phyloP scores from a whole-genome alignment of 2,329 filamentous ascomycete species.

The Fonsecaea pedrosoi region DNA sequence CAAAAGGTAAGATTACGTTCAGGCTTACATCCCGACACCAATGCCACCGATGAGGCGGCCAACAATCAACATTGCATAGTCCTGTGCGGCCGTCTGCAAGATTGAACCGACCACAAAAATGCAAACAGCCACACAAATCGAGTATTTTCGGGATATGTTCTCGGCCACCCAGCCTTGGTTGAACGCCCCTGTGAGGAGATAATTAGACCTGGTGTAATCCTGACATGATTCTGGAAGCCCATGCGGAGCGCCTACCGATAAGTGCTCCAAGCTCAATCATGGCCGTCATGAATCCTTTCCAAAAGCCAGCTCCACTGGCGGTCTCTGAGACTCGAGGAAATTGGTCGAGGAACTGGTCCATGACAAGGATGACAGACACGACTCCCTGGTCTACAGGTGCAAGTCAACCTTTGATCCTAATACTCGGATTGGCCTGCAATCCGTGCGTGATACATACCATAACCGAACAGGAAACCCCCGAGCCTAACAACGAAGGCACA shows the following conservation, averaged over 20 bases:
- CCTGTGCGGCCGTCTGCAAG: conserved; percentile 58
- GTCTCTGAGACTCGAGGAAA: conserved; percentile 54
- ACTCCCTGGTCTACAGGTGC: conserved; percentile 49
- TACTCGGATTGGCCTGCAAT: neutral
- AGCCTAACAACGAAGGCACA: conserved; percentile 60
- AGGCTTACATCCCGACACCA: conserved; percentile 56
- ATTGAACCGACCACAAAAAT: conserved; percentile 61
- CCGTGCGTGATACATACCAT: conserved; percentile 38
- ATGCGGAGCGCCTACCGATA: conserved; percentile 37
- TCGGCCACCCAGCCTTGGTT: conserved; percentile 59
- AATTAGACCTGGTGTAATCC: neutral
- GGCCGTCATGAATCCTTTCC: conserved; percentile 58
- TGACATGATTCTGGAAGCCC: neutral
- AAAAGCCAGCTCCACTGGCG: conserved; percentile 49
- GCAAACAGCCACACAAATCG: conserved; percentile 58
- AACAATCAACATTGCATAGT: conserved; percentile 60
- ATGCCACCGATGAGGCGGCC: conserved; percentile 59
- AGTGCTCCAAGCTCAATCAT: conserved; percentile 64
- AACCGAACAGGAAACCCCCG: conserved; percentile 59
- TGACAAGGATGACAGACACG: conserved; percentile 57
- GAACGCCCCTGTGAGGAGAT: conserved; percentile 45
- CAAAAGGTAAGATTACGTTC: neutral
- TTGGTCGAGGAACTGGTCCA: conserved; percentile 58
- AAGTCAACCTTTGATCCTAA: neutral
- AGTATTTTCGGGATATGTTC: conserved; percentile 59